phyloP scores from a whole-genome alignment of 2,329 filamentous ascomycete species.

The Orbilia quercus region DNA sequence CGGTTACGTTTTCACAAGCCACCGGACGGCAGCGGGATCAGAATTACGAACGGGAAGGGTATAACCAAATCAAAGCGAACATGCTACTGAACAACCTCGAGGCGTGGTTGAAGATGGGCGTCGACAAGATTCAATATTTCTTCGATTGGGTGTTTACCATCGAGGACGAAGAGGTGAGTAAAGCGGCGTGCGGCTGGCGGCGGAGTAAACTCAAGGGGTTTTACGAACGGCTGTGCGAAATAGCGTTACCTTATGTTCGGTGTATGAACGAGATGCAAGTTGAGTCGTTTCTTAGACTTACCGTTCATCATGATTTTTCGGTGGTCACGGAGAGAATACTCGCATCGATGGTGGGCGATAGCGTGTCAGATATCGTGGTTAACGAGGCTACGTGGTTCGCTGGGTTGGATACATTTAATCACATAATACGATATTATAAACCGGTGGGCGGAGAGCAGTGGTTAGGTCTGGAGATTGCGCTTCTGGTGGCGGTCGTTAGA shows the following conservation, averaged over 20 bases:
- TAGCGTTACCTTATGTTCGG: not conserved
- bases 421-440: not conserved
- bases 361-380: not conserved
- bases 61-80: not conserved
- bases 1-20: not conserved
- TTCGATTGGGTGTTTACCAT: conserved; percentile 2
- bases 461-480: not conserved
- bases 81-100: conserved; percentile 2
- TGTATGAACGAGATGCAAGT: not conserved
- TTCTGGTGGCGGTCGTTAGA: conserved; percentile 2
- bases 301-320: not conserved
- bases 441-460: not conserved
- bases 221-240: conserved; percentile 7
- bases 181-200: not conserved
- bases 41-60: not conserved
- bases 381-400: conserved; percentile 14
- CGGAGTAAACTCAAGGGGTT: conserved; percentile 1
- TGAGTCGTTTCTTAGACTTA: conserved; percentile 1
- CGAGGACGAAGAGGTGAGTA: not conserved
- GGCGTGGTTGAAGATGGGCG: not conserved
- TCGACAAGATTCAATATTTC: not conserved
- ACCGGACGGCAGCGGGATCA: not conserved
- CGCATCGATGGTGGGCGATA: not conserved
- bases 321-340: not conserved
- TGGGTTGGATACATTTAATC: not conserved